Conservation (phyloP, 805 yeast genomes). For the Candida suzukii region DNA sequence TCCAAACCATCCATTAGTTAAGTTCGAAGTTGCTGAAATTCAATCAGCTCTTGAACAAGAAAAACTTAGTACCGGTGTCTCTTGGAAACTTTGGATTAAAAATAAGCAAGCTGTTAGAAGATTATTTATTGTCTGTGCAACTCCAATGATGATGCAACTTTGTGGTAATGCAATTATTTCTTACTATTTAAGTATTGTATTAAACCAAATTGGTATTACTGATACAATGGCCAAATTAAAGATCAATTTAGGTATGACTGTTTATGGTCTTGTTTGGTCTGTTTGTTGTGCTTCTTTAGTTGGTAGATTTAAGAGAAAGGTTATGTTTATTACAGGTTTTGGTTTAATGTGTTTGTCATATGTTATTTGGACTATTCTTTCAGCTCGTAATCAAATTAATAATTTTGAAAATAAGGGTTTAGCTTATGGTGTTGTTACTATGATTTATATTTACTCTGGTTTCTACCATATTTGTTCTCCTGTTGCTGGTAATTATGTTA, state of each 20-base stretch:
- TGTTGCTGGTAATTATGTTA: conserved; percentile 21
- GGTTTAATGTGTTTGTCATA: conserved; percentile 30
- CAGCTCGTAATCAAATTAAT: conserved; percentile 36
- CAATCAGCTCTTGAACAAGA: conserved; percentile 31
- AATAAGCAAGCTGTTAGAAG: conserved; percentile 32
- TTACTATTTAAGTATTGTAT: conserved; percentile 38
- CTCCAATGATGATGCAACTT: conserved; percentile 30
- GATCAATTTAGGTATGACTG: conserved; percentile 43
- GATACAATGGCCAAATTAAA: conserved; percentile 34
- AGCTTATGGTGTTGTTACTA: conserved; percentile 43
- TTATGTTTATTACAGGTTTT: conserved; percentile 26
- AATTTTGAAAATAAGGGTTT: conserved; percentile 31
- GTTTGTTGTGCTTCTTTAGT: conserved; percentile 22
- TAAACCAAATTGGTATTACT: conserved; percentile 46
- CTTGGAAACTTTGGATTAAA: conserved; percentile 29
- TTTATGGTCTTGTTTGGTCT: conserved; percentile 34
- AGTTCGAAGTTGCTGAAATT: conserved; percentile 31
- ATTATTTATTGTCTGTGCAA: conserved; percentile 22
- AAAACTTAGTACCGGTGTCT: conserved; percentile 19
- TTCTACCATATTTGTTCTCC: conserved; percentile 1
- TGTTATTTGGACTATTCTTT: conserved; percentile 36
- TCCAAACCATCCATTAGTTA: conserved; percentile 21
- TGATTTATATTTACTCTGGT: conserved; percentile 34
- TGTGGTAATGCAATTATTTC: conserved; percentile 42
- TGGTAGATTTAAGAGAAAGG: conserved; percentile 29